Conservation (phyloP, 805 yeast genomes). For the Myxozyma monticola region DNA sequence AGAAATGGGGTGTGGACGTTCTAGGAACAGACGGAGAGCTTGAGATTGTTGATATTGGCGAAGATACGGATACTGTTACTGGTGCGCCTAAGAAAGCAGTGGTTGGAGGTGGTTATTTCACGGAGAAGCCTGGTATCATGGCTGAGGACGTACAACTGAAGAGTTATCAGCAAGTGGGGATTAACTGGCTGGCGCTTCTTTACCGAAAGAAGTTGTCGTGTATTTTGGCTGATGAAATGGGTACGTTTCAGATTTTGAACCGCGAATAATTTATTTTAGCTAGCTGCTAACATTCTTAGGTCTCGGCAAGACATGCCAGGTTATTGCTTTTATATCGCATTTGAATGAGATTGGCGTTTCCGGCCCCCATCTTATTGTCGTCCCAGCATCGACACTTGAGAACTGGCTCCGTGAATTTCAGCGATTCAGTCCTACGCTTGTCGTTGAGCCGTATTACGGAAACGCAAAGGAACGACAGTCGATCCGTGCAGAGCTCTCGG, state of each 20-base stretch:
- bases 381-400: constrained; percentile 94
- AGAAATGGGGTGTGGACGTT: constrained; percentile 83
- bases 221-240: constrained; percentile 98
- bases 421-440: constrained; percentile 77
- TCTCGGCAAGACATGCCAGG: constrained; percentile 94
- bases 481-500: constrained; percentile 65
- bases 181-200: constrained; percentile 85
- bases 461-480: constrained; percentile 81
- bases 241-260: constrained; percentile 38
- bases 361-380: constrained; percentile 91
- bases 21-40: constrained; percentile 65
- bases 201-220: constrained; percentile 81
- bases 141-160: constrained; percentile 68
- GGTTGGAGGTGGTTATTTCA: constrained; percentile 45
- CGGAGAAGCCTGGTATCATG: constrained; percentile 68
- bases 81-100: constrained; percentile 7
- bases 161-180: constrained; percentile 93
- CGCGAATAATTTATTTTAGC: no score
- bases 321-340: constrained; percentile 85
- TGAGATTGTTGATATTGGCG: constrained; percentile 44
- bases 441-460: constrained; percentile 93
- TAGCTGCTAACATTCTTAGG: constrained; percentile 25
- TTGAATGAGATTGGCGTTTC: constrained; percentile 63
- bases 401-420: constrained; percentile 95
- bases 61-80: constrained; percentile 15